These are phyloP conservation scores for Oryza nivara DNA, from an alignment of 176 grass and related monocot species.

Conservation along the genomic window DNA sequence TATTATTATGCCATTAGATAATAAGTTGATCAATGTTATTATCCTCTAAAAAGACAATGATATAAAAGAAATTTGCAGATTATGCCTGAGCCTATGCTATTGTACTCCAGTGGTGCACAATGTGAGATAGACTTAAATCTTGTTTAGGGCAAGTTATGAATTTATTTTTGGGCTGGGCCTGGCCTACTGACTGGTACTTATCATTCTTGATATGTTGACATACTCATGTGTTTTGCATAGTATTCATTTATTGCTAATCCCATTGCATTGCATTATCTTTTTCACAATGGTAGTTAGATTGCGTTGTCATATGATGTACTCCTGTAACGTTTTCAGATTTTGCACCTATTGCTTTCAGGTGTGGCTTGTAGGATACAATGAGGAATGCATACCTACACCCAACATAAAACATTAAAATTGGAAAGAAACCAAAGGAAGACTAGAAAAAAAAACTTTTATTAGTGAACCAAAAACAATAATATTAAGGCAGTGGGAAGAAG, in stretches of 20 bases:
- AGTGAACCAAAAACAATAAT: background rate
- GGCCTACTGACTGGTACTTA: background rate
- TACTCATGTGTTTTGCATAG: background rate
- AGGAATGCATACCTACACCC: background rate
- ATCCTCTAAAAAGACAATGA: background rate
- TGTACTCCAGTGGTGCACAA: background rate
- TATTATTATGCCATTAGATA: background rate
- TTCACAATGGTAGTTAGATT: constrained; percentile 33
- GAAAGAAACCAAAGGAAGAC: background rate
- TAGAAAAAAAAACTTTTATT: background rate
- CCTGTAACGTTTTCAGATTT: background rate
- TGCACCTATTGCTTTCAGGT: constrained; percentile 1
- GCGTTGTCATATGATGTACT: constrained; percentile 31
- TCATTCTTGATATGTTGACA: background rate
- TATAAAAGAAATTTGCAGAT: background rate
- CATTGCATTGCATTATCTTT: constrained; percentile 33
- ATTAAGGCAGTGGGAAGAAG: background rate
- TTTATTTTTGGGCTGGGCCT: background rate
- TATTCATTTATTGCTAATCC: background rate
- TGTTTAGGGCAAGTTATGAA: background rate
- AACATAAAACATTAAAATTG: background rate
- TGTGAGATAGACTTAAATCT: too few relatives aligned
- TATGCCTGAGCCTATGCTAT: background rate
- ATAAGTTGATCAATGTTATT: background rate
- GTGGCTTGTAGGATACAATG: constrained; percentile 3